A percentile compares a stretch with the other conserved stretches of the same genome.
phyloP scores from a whole-genome alignment of 2,329 filamentous ascomycete genomes.

The Trichophyton equinum region DNA sequence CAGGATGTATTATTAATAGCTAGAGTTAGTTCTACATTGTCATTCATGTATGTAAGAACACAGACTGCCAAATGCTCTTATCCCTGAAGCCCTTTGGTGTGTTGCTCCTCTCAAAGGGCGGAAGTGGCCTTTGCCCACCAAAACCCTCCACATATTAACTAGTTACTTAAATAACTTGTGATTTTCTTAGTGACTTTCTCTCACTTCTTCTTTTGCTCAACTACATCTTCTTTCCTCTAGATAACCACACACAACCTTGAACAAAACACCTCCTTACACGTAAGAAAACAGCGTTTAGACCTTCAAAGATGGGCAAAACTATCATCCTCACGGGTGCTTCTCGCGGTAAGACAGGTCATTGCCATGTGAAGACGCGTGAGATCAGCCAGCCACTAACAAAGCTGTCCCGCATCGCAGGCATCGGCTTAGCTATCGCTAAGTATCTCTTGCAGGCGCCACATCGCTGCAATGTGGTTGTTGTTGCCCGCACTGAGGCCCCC shows the following conservation, averaged over 20 bases:
- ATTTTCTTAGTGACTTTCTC: background rate
- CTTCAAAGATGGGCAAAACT: slow-evolving; percentile 37
- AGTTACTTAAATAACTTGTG: background rate
- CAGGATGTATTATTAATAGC: background rate
- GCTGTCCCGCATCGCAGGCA: slow-evolving; percentile 32
- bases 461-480: slow-evolving; percentile 44
- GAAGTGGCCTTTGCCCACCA: background rate
- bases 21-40: background rate
- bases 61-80: background rate
- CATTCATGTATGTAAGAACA: background rate
- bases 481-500: slow-evolving; percentile 44
- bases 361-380: slow-evolving; percentile 5
- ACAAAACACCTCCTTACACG: background rate
- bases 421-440: slow-evolving; percentile 49
- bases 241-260: background rate
- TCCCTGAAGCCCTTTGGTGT: background rate
- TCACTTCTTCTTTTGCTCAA: background rate
- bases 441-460: slow-evolving; percentile 42
- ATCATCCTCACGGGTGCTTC: slow-evolving; percentile 60
- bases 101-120: background rate
- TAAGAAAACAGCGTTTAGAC: background rate
- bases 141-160: background rate
- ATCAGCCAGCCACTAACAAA: slow-evolving; percentile 5
- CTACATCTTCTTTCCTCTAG: background rate
- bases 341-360: slow-evolving; percentile 34